Percentiles rank a stretch among this genome's conserved stretches.
These are phyloP conservation scores for Carex arenaria DNA, from an alignment of 202 grass and related monocot genomes.

Conservation along the genomic window DNA sequence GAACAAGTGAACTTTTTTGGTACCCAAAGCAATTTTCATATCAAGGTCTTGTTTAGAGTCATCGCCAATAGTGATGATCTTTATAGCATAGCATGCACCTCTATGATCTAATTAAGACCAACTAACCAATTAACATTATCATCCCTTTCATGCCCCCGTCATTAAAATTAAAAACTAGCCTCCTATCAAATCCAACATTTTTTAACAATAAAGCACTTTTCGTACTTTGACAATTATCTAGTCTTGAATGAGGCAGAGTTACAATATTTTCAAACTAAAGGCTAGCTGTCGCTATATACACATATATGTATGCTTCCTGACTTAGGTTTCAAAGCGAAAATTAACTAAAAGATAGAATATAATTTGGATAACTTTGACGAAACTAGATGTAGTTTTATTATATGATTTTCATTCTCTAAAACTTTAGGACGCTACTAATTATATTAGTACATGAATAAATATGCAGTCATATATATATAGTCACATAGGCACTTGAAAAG, in stretches of 20 bases:
- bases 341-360: background rate
- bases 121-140: slow-evolving; percentile 16
- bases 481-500: background rate
- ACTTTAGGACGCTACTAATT: background rate
- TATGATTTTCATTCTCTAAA: background rate
- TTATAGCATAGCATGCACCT: slow-evolving; percentile 18
- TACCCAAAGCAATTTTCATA: background rate
- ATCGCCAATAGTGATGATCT: slow-evolving; percentile 18
- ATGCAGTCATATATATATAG: background rate
- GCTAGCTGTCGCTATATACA: background rate
- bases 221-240: background rate
- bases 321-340: background rate
- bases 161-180: slow-evolving; percentile 1
- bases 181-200: slow-evolving; percentile 3
- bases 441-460: background rate
- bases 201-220: background rate
- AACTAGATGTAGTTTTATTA: background rate
- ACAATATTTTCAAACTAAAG: background rate
- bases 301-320: background rate
- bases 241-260: background rate
- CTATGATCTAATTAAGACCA: background rate
- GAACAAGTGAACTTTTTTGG: background rate
- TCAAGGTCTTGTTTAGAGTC: slow-evolving; percentile 9
- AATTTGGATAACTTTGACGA: slow-evolving; percentile 7
- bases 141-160: background rate